A percentile compares a stretch with the other conserved stretches of the same genome.
These are phyloP conservation scores for Stephanodiscus minutulus DNA, from an alignment of 108 stramenopile species.

Conservation along the genomic window DNA sequence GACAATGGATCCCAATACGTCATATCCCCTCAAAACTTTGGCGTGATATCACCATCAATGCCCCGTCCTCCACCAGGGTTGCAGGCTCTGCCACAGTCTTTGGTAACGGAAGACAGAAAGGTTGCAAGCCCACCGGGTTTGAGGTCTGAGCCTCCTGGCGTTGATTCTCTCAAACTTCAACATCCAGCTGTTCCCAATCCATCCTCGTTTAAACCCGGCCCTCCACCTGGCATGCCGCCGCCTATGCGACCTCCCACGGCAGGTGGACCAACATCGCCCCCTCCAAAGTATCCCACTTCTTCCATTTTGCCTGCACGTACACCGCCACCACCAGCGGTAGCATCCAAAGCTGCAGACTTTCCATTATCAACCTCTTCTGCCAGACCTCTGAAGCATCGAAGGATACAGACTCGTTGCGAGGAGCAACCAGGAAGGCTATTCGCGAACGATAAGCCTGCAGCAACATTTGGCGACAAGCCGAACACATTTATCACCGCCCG, in stretches of 20 bases:
- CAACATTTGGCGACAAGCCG: slow-evolving; percentile 16
- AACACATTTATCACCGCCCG: slow-evolving; percentile 50
- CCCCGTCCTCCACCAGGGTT: slow-evolving; percentile 5
- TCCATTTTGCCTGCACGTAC: slow-evolving; percentile 43
- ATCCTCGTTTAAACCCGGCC: slow-evolving; percentile 4
- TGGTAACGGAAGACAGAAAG: neutral
- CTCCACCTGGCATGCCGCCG: slow-evolving; percentile 23
- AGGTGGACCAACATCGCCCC: neutral
- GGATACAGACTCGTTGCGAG: slow-evolving; percentile 53
- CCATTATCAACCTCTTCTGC: slow-evolving; percentile 23
- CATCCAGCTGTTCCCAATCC: neutral
- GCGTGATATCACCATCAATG: neutral
- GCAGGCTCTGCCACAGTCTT: neutral
- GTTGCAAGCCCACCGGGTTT: neutral
- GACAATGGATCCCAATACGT: neutral
- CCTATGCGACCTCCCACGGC: slow-evolving; percentile 3
- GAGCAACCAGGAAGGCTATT: slow-evolving; percentile 80
- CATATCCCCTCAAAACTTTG: slow-evolving; percentile 3
- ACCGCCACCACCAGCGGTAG: slow-evolving; percentile 2
- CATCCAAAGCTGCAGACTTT: slow-evolving; percentile 18
- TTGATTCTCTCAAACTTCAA: neutral
- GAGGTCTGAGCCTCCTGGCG: neutral
- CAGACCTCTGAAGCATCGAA: slow-evolving; percentile 22
- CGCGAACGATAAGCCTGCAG: slow-evolving; percentile 58
- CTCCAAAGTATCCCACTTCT: neutral